These are phyloP conservation scores for Misopates orontium DNA, from an alignment of 257 asterid species.

Conservation along the genomic window DNA sequence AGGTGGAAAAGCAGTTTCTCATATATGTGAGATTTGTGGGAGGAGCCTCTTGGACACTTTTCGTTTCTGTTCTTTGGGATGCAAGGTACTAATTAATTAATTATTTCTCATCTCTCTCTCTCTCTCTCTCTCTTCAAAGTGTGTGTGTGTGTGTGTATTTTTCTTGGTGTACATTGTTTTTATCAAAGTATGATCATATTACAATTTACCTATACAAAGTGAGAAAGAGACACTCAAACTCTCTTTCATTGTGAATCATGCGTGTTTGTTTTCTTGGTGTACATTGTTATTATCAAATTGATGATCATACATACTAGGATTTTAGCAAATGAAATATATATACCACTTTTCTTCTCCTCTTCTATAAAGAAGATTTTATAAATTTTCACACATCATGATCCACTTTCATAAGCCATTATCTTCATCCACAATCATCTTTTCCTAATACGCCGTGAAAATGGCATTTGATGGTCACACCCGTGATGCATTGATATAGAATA, in stretches of 20 bases:
- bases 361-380: not conserved
- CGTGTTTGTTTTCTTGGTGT: not conserved
- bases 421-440: not conserved
- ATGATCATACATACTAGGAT: not conserved
- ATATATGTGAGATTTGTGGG: slow-evolving; percentile 80
- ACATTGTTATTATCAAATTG: slow-evolving; percentile 12
- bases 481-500: slow-evolving; percentile 3
- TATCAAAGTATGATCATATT: not conserved
- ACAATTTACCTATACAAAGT: no score
- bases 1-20: slow-evolving; percentile 74
- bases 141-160: slow-evolving; percentile 1
- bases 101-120: not conserved
- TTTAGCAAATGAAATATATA: not conserved
- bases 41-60: slow-evolving; percentile 85
- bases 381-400: slow-evolving; percentile 25
- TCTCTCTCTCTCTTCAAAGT: not conserved
- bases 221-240: no score
- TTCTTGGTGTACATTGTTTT: slow-evolving; percentile 21
- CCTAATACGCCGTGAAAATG: slow-evolving; percentile 21
- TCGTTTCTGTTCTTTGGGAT: slow-evolving; percentile 90
- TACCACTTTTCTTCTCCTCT: not conserved
- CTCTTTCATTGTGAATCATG: no score
- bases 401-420: slow-evolving; percentile 13
- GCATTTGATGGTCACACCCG: slow-evolving; percentile 6
- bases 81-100: slow-evolving; percentile 54